Evolutionary conservation across 164 flowering plant species (phyloP).

Genomic region (Tetrastigma voinierianum): DNA sequence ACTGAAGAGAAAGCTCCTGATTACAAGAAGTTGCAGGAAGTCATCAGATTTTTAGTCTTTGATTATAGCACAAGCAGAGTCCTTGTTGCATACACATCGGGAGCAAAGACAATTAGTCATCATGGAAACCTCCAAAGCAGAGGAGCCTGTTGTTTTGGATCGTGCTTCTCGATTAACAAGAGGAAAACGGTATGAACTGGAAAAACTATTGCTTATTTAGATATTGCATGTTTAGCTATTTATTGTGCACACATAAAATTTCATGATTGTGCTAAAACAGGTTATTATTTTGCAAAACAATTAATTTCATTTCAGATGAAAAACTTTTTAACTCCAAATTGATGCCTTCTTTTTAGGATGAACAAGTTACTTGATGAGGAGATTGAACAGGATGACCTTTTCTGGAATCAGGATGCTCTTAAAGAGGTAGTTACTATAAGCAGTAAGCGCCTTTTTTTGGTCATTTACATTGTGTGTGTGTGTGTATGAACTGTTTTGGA

Average conservation of each 20-base stretch:
- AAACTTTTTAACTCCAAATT: not conserved
- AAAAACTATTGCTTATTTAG: not conserved
- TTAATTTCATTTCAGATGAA: not conserved
- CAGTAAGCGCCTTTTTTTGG: not conserved
- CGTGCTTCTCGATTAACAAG: conserved; percentile 53
- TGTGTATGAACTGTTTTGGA: not conserved
- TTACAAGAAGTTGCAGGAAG: too few species aligned
- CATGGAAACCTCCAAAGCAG: conserved; percentile 41
- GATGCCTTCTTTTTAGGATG: conserved; percentile 46
- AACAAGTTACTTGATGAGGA: conserved; percentile 90
- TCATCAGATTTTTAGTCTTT: too few species aligned
- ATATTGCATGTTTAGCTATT: not conserved
- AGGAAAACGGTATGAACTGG: conserved; percentile 41
- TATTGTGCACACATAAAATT: too few species aligned
- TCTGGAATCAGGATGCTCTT: conserved; percentile 98
- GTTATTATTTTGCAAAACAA: not conserved
- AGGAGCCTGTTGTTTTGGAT: conserved; percentile 36
- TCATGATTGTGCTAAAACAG: not conserved
- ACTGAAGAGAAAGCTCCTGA: too few species aligned
- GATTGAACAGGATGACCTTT: conserved; percentile 77
- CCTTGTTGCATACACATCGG: too few species aligned
- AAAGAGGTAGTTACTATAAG: conserved; percentile 55
- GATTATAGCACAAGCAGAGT: too few species aligned
- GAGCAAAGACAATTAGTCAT: not conserved
- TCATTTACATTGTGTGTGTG: not conserved